Evolutionary conservation across 345 rosid genomes (phyloP).

Genomic region (Erysimum cheiranthoides): DNA sequence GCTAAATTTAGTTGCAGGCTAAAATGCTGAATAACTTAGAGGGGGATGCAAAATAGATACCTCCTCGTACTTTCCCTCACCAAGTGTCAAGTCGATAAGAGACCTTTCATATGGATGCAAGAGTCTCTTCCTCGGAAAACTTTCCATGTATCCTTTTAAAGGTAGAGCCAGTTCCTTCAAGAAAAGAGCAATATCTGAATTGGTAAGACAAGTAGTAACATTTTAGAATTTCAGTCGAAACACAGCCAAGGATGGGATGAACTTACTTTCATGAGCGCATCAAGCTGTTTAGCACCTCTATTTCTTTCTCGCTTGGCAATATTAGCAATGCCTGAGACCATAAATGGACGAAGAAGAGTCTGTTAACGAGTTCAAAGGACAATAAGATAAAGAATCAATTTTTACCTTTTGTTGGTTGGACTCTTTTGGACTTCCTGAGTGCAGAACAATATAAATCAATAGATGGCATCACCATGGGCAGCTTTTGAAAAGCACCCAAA

Average conservation of each 20-base stretch:
- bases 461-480: conserved; percentile 96
- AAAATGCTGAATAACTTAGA: not conserved
- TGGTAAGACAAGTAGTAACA: conserved; percentile 34
- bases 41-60: conserved; percentile 46
- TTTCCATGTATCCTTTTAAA: conserved; percentile 65
- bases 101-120: conserved; percentile 95
- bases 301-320: conserved; percentile 92
- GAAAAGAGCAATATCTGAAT: conserved; percentile 9
- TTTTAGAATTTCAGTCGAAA: not conserved
- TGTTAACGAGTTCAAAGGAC: not conserved
- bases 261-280: conserved; percentile 91
- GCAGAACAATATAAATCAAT: conserved; percentile 80
- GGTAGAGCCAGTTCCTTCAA: conserved; percentile 88
- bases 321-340: conserved; percentile 76
- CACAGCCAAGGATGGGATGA: conserved; percentile 7
- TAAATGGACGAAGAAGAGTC: conserved; percentile 4
- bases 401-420: conserved; percentile 82
- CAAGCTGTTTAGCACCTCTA: conserved; percentile 95
- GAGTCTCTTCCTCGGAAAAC: conserved; percentile 69
- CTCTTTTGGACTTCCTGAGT: conserved; percentile 70
- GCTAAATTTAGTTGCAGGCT: conserved; percentile 13
- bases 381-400: not conserved
- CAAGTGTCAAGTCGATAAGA: conserved; percentile 89
- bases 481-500: conserved; percentile 91
- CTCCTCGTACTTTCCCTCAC: conserved; percentile 95